Evolutionary conservation across 805 yeast genomes (phyloP), one percentile per base, ranked within the genome.

Genomic region (Wickerhamomyces kurtzmanii): DNA sequence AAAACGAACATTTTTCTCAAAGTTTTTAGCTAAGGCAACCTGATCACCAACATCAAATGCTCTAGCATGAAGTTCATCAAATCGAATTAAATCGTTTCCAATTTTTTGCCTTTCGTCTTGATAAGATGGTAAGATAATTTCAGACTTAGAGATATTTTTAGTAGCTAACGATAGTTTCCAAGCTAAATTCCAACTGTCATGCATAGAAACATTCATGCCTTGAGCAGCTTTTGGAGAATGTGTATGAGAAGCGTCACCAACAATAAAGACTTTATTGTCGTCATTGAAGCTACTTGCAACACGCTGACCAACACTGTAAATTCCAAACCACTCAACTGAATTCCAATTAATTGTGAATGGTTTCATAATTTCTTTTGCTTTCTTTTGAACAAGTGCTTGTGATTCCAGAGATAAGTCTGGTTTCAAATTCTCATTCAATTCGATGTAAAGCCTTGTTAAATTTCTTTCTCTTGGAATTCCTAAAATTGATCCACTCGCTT

Each of bases 381-480:
- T 27, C 15, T 41, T 31, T 20, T 33, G 28, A 23, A 32, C 38
- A 29, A 37, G 34, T 15, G 15, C 28, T 21, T 38, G 17, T 11
- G 27, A 23, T 12, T 31, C 31, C 2, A 40, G 40, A 6, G 31
- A 34, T 12, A 36, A 25, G 12, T 38, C 33, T 9, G 42, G 29
- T 23, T 36, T 39, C n/a, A 40, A 15, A 15, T 25, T 17, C 12
- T 29, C 17, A n/a, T 23, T 10, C 25, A 53, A 37, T 31, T 54
- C 56, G 31, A 48, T 51, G 27, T 54, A 54, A 17, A 54, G 33
- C 15, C 59, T 31, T 17, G 50, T 54, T 20, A 54, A 28, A 22
- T 46, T 53, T 18, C 43, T 45, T 31, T 54, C 59, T 19, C 59
- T 38, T 20, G 59, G 59, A 14, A 54, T 53, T 19, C 47, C 44